Percentiles rank a stretch among this genome's conserved stretches.
phyloP scores from a whole-genome alignment of 352 stramenopile species.

The Phytophthora kernoviae region DNA sequence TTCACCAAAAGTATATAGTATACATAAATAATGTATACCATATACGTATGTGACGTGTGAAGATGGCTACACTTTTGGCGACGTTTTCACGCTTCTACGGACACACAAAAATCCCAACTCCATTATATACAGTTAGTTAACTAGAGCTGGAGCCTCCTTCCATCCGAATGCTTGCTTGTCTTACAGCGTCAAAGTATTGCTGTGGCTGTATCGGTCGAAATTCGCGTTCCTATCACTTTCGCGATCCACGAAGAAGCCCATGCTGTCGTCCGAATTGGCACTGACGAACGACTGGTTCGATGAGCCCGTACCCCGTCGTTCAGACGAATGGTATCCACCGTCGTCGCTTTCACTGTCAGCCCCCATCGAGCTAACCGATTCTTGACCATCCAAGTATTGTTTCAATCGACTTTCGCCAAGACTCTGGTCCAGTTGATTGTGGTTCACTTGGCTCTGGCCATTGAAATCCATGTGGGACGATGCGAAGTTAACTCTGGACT shows the following conservation, averaged over 20 bases:
- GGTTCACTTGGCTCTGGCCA: conserved; percentile 27
- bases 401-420: conserved; percentile 1
- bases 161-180: conserved; percentile 11
- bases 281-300: conserved; percentile 66
- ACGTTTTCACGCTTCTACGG: no score
- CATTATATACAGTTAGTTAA: conserved; percentile 32
- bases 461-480: conserved; percentile 37
- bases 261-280: conserved; percentile 63
- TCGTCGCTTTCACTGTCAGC: conserved; percentile 39
- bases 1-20: background rate
- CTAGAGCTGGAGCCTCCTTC: conserved; percentile 30
- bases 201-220: conserved; percentile 15
- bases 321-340: conserved; percentile 27
- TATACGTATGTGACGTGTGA: background rate
- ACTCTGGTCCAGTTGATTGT: conserved; percentile 8
- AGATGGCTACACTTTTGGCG: no score
- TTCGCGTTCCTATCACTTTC: background rate
- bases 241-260: conserved; percentile 30
- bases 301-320: conserved; percentile 36
- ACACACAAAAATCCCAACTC: conserved; percentile 18
- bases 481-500: conserved; percentile 25
- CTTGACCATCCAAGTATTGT: conserved; percentile 8
- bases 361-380: conserved; percentile 10
- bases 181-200: conserved; percentile 33
- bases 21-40: background rate